Evolutionary conservation across 257 asterid species (phyloP), one percentile per base, ranked within the genome.

Genomic region (Scutellaria barbata): DNA sequence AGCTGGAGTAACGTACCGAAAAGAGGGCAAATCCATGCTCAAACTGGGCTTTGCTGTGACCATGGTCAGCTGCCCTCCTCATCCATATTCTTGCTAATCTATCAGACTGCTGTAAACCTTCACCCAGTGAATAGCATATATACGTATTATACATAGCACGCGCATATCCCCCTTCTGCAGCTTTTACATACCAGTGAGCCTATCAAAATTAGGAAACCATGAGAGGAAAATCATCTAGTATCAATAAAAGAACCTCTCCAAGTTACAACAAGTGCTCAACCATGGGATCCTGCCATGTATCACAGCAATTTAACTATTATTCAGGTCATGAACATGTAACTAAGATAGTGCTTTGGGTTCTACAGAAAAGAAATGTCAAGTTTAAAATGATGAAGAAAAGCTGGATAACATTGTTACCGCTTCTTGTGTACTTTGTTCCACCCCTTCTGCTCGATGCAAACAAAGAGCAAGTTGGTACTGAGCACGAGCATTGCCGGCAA

Each of bases 91-190:
- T 85, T 48, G 92, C 92, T 62, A 80, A 47, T 60, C 61, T 74
- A 70, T 74, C 79, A 39, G 89, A 86, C 74, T 78, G 83, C 14
- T 3, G 54, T 16, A 92, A 54, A 22, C 97, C 97, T 79, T 89
- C 88, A 4, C 97, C 95, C 33, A 79, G 60, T 8, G 89, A 82
- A 66, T 89, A 87, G 82, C 95, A 86, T 45, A 89, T 68, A 55
- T 95, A 77, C 4, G 86, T 76, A 75, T 92, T 89, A 72, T 92
- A 89, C 97, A 92, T 92, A n/a, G 97, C 96, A 68, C 93, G 96
- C 1, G 71, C 87, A 74, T 92, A 86, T 41, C 96, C 96, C 61
- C 93, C 96, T 76, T 87, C 86, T 4, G 96, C 97, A 69, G 97
- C 93, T 80, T 66, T 82, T 72, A 76, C 72, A 79, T 86, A 92